A percentile compares a stretch with the other conserved stretches of the same genome.
Conservation (phyloP, 306 rosid species). For the Rosa chinensis region DNA sequence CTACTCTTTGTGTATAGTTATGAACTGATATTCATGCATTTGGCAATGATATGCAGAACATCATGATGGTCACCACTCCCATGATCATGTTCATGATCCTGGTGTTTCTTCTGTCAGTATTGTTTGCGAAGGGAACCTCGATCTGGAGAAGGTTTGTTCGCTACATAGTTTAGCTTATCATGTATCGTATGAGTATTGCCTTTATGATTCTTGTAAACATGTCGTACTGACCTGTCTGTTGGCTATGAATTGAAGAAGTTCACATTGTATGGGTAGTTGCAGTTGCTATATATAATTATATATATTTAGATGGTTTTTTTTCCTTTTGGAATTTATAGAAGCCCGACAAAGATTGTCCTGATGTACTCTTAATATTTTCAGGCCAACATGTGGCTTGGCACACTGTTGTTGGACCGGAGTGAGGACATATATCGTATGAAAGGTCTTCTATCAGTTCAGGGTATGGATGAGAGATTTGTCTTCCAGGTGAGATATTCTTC, state of each 20-base stretch:
- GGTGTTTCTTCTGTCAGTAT: constrained; percentile 93
- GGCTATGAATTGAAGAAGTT: neutral
- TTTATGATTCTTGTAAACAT: neutral
- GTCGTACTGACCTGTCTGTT: neutral
- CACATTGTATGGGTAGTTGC: constrained; percentile 19
- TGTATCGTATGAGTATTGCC: neutral
- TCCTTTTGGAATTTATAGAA: neutral
- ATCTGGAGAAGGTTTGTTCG: constrained; percentile 82
- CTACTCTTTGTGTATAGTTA: neutral
- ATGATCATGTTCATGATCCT: constrained; percentile 89
- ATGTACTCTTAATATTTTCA: constrained; percentile 25
- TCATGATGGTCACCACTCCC: constrained; percentile 64
- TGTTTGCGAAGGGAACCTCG: constrained; percentile 96
- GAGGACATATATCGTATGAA: constrained; percentile 97
- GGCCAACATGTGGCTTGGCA: constrained; percentile 98
- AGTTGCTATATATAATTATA: neutral
- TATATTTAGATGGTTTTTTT: neutral
- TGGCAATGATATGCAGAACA: constrained; percentile 53
- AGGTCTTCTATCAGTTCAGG: constrained; percentile 84
- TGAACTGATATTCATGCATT: constrained; percentile 17
- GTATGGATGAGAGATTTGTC: constrained; percentile 95
- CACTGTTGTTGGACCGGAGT: constrained; percentile 72
- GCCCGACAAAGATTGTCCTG: constrained; percentile 11
- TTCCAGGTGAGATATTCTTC: constrained; percentile 65
- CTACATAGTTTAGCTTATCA: neutral